A percentile compares a stretch with the other conserved stretches of the same genome.
Evolutionary conservation across 805 yeast species (phyloP).

Genomic region (Starmera caribaea): DNA sequence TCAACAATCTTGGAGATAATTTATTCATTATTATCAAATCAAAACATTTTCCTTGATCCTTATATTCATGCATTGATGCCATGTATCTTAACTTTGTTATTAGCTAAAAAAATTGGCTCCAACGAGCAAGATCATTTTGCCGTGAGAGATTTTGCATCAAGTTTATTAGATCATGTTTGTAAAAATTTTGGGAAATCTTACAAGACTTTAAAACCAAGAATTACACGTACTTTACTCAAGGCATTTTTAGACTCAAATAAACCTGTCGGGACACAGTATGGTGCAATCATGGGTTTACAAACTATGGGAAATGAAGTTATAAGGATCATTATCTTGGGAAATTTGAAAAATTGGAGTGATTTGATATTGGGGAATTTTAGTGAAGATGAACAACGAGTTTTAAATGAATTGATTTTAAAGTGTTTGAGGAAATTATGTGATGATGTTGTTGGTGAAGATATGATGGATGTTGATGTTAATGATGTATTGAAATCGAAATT

Average conservation of each 20-base stretch:
- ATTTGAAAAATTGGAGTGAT: slow-evolving; percentile 70
- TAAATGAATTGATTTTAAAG: slow-evolving; percentile 43
- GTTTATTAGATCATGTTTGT: slow-evolving; percentile 71
- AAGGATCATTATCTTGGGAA: slow-evolving; percentile 75
- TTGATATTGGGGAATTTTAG: slow-evolving; percentile 36
- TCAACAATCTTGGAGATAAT: slow-evolving; percentile 85
- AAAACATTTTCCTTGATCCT: slow-evolving; percentile 84
- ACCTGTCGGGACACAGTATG: slow-evolving; percentile 86
- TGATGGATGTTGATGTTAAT: slow-evolving; percentile 29
- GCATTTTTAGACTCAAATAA: slow-evolving; percentile 81
- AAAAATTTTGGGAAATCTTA: slow-evolving; percentile 75
- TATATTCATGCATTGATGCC: slow-evolving; percentile 96
- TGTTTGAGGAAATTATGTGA: slow-evolving; percentile 40
- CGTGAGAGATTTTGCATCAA: slow-evolving; percentile 82
- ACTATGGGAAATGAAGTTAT: slow-evolving; percentile 85
- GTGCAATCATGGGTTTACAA: slow-evolving; percentile 77
- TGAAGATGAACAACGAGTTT: slow-evolving; percentile 36
- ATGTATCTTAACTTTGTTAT: slow-evolving; percentile 78
- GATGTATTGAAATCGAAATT: slow-evolving; percentile 33
- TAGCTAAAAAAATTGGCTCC: slow-evolving; percentile 82
- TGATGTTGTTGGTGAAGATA: slow-evolving; percentile 18
- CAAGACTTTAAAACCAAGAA: slow-evolving; percentile 84
- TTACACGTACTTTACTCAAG: slow-evolving; percentile 83
- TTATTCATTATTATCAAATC: slow-evolving; percentile 74
- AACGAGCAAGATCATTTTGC: slow-evolving; percentile 31